Conservation (phyloP, 2,329 filamentous ascomycete genomes). For the Colletotrichum orchidophilum region DNA sequence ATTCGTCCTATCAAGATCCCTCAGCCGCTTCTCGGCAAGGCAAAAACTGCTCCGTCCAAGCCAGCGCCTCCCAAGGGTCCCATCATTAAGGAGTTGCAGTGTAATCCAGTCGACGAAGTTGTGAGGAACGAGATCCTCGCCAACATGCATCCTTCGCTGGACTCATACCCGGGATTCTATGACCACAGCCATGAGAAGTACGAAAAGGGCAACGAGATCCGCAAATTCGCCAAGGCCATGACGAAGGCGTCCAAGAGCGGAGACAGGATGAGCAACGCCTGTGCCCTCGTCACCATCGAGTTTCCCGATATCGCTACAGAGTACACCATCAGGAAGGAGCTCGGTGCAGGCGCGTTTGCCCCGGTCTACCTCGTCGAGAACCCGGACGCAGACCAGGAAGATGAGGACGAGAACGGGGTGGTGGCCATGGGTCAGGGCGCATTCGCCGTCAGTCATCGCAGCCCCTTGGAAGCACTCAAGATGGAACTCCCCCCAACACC, state of each 20-base stretch:
- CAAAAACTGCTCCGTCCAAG: slow-evolving; percentile 50
- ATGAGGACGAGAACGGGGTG: slow-evolving; percentile 55
- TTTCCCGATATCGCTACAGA: slow-evolving; percentile 72
- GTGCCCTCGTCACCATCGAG: slow-evolving; percentile 69
- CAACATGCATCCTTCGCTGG: slow-evolving; percentile 77
- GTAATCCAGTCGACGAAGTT: slow-evolving; percentile 86
- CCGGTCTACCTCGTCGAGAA: slow-evolving; percentile 93
- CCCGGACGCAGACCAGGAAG: slow-evolving; percentile 59
- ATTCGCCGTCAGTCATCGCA: slow-evolving; percentile 65
- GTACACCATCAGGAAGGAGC: slow-evolving; percentile 84
- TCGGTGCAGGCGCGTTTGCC: slow-evolving; percentile 93
- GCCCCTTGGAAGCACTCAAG: slow-evolving; percentile 84
- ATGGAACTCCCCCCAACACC: slow-evolving; percentile 89
- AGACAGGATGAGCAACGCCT: slow-evolving; percentile 70
- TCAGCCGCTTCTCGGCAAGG: slow-evolving; percentile 60
- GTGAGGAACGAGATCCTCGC: slow-evolving; percentile 80
- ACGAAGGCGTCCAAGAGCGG: slow-evolving; percentile 64
- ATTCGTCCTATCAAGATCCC: slow-evolving; percentile 57
- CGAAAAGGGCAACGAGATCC: slow-evolving; percentile 78
- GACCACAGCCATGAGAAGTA: slow-evolving; percentile 73
- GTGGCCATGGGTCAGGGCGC: slow-evolving; percentile 68
- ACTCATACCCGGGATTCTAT: slow-evolving; percentile 81
- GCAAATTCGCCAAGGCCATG: slow-evolving; percentile 78
- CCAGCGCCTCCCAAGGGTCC: slow-evolving; percentile 67
- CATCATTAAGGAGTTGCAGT: slow-evolving; percentile 83